Base-by-base conservation (phyloP, 768 basidiomycete species). In the Agaricus sinodeliciosus region DNA sequence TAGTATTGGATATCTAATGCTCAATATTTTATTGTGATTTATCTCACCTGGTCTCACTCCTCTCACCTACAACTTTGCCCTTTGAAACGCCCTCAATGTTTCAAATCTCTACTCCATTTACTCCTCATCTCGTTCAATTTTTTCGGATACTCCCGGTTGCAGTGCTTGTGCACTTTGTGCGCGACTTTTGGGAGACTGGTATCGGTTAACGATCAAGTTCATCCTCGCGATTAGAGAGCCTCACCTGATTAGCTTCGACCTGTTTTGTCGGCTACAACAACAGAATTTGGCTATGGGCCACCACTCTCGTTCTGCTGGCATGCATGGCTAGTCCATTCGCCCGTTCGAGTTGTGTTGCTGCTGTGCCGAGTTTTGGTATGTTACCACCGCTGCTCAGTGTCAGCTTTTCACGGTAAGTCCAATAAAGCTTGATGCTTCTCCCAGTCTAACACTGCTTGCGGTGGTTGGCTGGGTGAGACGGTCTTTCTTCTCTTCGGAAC, bases 311-410 rank as follows among this genome's bases (percentile, higher is more conserved):
- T 42, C 37, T 47, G 46, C 22, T 47, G 52, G 52, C 39, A 26
- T 31, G 55, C 49, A 57, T 62, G 69, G 72, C 74, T 64, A 75
- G 73, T 65, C 71, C 69, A 62, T 43, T 57, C 62, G 49, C 62
- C 49, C 55, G 36, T 51, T 57, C 56, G 63, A 62, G 54, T 48
- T n/a, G 58, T 28, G 61, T 57, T 67, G 58, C 63, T 65, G 63
- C 55, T 59, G 56, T 59, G 56, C 43, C 41, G 41, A 50, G 53
- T 41, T 39, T 55, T 42, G n/a, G 39, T 40, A 3, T 16, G 26
- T 48, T 25, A 19, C 44, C 43, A 34, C 55, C 55, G 54, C 35
- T 53, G 57, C 45, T 18, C 49, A 43, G 49, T 18, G 4, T 57
- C 52, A 40, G 59, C 52, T 39, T 49, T 55, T 55, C 18, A 58